These are phyloP conservation scores for Solanum sparsipilum DNA, from an alignment of 257 asterid species.

Conservation along the genomic window DNA sequence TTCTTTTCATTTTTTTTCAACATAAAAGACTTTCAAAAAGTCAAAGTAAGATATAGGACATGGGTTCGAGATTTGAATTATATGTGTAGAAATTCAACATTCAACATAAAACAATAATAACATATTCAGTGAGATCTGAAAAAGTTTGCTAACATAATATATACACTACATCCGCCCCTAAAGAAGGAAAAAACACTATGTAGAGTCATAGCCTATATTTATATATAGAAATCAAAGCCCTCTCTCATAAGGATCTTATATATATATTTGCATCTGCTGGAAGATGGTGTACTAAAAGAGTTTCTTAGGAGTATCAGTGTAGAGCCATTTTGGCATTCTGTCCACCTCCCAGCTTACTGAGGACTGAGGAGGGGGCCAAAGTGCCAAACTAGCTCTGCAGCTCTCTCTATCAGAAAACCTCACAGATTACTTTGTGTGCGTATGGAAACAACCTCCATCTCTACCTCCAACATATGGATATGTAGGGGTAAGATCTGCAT, in stretches of 20 bases:
- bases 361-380: constrained; percentile 43
- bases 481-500: background rate
- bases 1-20: background rate
- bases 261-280: background rate
- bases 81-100: background rate
- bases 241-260: background rate
- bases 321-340: constrained; percentile 64
- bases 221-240: no score
- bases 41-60: background rate
- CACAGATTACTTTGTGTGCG: background rate
- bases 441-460: background rate
- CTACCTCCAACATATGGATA: background rate
- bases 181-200: background rate
- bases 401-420: constrained; percentile 20
- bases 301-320: constrained; percentile 30
- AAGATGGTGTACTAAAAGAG: background rate
- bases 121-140: background rate
- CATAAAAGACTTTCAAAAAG: background rate
- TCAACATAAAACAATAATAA: background rate
- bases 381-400: constrained; percentile 40
- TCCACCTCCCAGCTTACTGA: constrained; percentile 37
- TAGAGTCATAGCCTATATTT: no score
- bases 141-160: background rate
- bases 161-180: background rate
- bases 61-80: background rate